Evolutionary conservation across 352 stramenopile species (phyloP).

Genomic region (Hyaloperonospora arabidopsidis): DNA sequence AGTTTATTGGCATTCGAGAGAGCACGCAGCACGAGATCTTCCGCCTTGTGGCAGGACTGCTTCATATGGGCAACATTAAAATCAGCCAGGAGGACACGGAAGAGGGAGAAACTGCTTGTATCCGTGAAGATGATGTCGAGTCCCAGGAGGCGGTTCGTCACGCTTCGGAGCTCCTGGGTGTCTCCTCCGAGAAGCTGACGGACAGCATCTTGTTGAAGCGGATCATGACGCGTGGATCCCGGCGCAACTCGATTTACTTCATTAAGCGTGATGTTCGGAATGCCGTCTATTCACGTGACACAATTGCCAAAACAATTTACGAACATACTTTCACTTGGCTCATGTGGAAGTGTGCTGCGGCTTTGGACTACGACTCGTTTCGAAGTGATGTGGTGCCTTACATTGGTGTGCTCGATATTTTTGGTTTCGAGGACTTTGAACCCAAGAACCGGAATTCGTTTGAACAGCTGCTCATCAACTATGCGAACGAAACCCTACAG

Average conservation of each 20-base stretch:
- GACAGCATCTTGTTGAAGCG: slow-evolving; percentile 75
- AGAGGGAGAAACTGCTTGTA: slow-evolving; percentile 64
- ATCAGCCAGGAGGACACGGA: slow-evolving; percentile 66
- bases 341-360: slow-evolving; percentile 87
- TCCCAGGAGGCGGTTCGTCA: slow-evolving; percentile 42
- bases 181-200: slow-evolving; percentile 51
- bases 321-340: slow-evolving; percentile 90
- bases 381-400: slow-evolving; percentile 69
- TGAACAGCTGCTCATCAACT: slow-evolving; percentile 87
- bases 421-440: slow-evolving; percentile 89
- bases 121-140: slow-evolving; percentile 34
- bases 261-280: slow-evolving; percentile 75
- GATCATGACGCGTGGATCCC: slow-evolving; percentile 80
- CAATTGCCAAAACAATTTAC: slow-evolving; percentile 92
- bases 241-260: slow-evolving; percentile 75
- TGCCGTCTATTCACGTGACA: slow-evolving; percentile 84
- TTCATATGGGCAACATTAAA: slow-evolving; percentile 75
- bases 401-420: slow-evolving; percentile 89
- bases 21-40: slow-evolving; percentile 68
- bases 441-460: slow-evolving; percentile 88
- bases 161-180: slow-evolving; percentile 56
- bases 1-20: slow-evolving; percentile 68
- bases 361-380: slow-evolving; percentile 71
- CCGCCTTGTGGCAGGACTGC: slow-evolving; percentile 52
- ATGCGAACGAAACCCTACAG: slow-evolving; percentile 85